A percentile compares a stretch with the other conserved stretches of the same genome.
Conservation (phyloP, 179 eudicot genomes). For the Carnegiea gigantea region DNA sequence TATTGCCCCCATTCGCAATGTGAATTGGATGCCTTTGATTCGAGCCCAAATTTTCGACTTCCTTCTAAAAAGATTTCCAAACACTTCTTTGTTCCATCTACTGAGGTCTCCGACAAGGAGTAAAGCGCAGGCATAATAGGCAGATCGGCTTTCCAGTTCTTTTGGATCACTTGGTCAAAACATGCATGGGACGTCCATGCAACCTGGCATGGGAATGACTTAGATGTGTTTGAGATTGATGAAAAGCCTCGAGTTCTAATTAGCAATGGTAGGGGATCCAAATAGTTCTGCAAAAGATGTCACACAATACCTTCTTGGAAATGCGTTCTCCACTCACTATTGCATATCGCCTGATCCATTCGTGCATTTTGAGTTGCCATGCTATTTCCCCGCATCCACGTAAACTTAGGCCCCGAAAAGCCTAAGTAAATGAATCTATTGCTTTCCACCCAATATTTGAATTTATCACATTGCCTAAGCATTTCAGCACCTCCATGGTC, state of each 20-base stretch:
- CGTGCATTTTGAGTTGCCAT: neutral
- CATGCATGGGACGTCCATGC: neutral
- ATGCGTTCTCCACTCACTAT: neutral
- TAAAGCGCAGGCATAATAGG: neutral
- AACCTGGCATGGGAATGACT: neutral
- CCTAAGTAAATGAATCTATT: too few species aligned
- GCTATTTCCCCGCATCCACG: too few species aligned
- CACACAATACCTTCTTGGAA: neutral
- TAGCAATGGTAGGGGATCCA: neutral
- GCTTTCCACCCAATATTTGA: too few species aligned
- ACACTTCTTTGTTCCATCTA: neutral
- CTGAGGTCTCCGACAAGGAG: neutral
- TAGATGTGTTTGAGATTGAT: neutral
- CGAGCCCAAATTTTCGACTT: neutral
- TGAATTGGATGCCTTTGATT: too few species aligned
- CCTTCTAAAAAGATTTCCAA: neutral
- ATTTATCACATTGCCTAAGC: too few species aligned
- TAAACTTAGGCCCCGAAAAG: too few species aligned
- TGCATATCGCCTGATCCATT: neutral
- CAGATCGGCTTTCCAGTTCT: neutral
- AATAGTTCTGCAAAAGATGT: neutral
- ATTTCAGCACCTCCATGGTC: too few species aligned
- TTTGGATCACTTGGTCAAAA: neutral
- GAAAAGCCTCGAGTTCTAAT: neutral
- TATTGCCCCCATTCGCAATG: too few species aligned